Conservation (phyloP, 257 asterid genomes). For the Solanum chiquidenum region DNA sequence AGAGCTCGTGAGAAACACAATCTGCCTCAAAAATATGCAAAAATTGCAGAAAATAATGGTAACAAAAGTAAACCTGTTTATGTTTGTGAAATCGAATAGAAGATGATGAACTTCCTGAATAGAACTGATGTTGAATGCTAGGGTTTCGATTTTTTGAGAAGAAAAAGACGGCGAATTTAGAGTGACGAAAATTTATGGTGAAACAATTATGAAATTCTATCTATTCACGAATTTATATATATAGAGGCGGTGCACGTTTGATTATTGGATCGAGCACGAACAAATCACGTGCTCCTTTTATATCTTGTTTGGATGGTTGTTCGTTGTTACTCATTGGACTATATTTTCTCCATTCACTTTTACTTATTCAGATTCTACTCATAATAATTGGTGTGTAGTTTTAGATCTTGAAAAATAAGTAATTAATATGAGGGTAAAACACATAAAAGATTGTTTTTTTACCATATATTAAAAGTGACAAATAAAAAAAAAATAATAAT, state of each 20-base stretch:
- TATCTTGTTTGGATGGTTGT: neutral
- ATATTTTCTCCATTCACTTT: neutral
- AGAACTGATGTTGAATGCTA: neutral
- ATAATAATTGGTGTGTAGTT: neutral
- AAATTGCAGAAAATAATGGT: neutral
- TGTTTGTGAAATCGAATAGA: neutral
- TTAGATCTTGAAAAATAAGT: neutral
- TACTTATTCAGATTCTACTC: neutral
- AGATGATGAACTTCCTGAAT: neutral
- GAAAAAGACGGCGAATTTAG: neutral
- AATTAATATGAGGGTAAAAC: no score
- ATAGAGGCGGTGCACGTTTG: neutral
- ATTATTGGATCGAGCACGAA: neutral
- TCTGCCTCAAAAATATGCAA: neutral
- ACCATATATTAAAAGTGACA: neutral
- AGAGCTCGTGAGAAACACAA: neutral
- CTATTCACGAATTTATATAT: neutral
- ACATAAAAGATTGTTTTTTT: no score
- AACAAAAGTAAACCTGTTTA: neutral
- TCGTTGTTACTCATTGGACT: neutral
- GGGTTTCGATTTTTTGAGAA: neutral
- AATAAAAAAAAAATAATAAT: neutral
- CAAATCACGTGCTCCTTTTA: neutral
- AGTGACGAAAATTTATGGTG: neutral
- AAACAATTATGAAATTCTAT: neutral